A percentile compares a stretch with the other conserved stretches of the same genome.
Conservation (phyloP, 208 protist genomes). For the Phytomonas sp. region DNA sequence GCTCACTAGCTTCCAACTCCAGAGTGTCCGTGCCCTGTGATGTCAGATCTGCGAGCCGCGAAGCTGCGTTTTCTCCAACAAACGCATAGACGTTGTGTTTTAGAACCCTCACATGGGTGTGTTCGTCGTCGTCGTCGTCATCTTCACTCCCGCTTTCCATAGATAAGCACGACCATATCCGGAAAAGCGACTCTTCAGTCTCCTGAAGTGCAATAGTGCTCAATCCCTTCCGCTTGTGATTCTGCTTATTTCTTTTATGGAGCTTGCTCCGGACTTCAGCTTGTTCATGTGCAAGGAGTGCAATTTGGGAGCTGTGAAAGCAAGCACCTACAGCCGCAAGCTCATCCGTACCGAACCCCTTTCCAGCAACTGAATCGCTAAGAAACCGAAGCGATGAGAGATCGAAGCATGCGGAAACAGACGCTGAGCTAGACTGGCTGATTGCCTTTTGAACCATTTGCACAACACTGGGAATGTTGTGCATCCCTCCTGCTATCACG, state of each 20-base stretch:
- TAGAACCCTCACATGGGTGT: conserved; percentile 18
- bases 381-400: not conserved
- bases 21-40: not conserved
- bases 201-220: not conserved
- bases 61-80: conserved; percentile 15
- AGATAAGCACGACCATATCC: conserved; percentile 16
- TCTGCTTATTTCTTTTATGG: not conserved
- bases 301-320: conserved; percentile 52
- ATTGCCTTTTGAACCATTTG: conserved; percentile 30
- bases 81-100: conserved; percentile 40
- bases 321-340: conserved; percentile 57
- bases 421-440: conserved; percentile 11
- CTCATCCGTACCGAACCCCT: conserved; percentile 55
- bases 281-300: conserved; percentile 17
- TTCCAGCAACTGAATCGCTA: conserved; percentile 15
- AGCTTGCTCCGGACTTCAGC: conserved; percentile 3
- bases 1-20: not conserved
- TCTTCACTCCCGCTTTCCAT: conserved; percentile 13
- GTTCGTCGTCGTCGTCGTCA: conserved; percentile 12
- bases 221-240: not conserved
- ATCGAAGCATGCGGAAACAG: conserved; percentile 10
- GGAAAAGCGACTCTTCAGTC: not conserved
- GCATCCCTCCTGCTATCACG: conserved; percentile 71
- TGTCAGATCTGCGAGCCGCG: not conserved
- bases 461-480: conserved; percentile 50